Evolutionary conservation across 768 basidiomycete genomes (phyloP), one percentile per base, ranked within the genome.

Genomic region (Gymnopilus dilepis): DNA sequence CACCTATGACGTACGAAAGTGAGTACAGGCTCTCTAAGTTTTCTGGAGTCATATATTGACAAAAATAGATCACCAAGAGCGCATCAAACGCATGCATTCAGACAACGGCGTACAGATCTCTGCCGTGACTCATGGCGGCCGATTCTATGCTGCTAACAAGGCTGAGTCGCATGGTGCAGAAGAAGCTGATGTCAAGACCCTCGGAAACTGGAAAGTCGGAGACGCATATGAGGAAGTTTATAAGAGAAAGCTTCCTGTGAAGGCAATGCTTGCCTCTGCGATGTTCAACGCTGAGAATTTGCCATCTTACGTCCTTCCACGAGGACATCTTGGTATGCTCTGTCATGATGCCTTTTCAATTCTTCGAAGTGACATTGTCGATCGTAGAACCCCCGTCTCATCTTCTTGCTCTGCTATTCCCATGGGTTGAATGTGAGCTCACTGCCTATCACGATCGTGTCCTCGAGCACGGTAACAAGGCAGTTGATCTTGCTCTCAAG

Each of bases 41-140:
- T 34, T 12, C n/a, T n/a, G n/a, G 12, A 12, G 12, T 34, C 33
- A 34, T 6, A 34, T 12, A 34, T 12, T 34, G 33, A 34, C 33
- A 34, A n/a, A n/a, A n/a, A n/a, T 12, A 34, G 33, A 34, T 34
- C 33, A 34, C 12, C 33, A 12, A 6, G 33, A 34, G 6, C 33
- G 33, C 6, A 34, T 34, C 33, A 34, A 34, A 12, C 33, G 33
- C 12, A 34, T 34, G 33, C 33, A 34, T 34, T 6, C 6, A 34
- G 33, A 34, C 12, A 34, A 34, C 12, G 33, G 33, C 6, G 33
- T 34, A 12, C 12, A 34, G 6, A 34, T 34, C 56, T 58, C 58
- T 72, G 74, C 52, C 54, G 70, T 70, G 19, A 77, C 72, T 0
- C 76, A 78, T 64, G 75, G 65, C 0, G 67, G 69, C 0, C 65